These are phyloP conservation scores for Lentinus tigrinus DNA, from an alignment of 768 basidiomycete species.

Conservation along the genomic window DNA sequence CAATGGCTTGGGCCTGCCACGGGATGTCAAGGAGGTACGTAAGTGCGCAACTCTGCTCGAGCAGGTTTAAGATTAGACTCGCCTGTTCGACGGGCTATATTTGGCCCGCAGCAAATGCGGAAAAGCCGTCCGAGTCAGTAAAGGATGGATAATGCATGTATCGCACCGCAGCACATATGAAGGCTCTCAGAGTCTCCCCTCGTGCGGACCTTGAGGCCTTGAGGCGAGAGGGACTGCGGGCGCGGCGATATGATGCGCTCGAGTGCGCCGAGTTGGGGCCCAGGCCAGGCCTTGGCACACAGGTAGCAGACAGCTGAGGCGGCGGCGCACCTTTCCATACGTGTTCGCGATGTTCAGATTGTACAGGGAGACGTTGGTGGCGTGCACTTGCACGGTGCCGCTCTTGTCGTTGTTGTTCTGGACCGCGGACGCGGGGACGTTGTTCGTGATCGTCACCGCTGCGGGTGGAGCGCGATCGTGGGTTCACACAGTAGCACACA, in stretches of 20 bases:
- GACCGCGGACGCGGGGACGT: conserved; percentile 22
- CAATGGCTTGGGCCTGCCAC: conserved; percentile 22
- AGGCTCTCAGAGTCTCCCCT: too few relatives aligned
- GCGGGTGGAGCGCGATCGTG: neutral
- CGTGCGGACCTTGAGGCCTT: neutral
- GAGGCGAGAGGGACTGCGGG: too few relatives aligned
- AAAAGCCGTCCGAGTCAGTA: too few relatives aligned
- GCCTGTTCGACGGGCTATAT: conserved; percentile 16
- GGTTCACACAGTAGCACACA: neutral
- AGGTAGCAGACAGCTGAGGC: neutral
- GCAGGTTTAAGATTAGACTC: neutral
- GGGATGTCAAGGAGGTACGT: conserved; percentile 1
- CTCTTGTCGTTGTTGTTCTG: conserved; percentile 23
- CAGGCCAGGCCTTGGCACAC: neutral
- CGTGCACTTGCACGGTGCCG: conserved; percentile 25
- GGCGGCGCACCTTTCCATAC: conserved; percentile 16
- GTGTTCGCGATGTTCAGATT: conserved; percentile 27
- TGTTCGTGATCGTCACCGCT: conserved; percentile 25
- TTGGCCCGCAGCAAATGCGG: neutral
- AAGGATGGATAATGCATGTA: too few relatives aligned
- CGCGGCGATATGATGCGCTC: too few relatives aligned
- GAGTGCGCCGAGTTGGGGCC: too few relatives aligned
- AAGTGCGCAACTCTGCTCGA: neutral
- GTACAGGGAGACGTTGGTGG: conserved; percentile 23
- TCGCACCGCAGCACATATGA: neutral